These are phyloP conservation scores for Hypoxylon sp. DNA, from an alignment of 2,329 filamentous ascomycete species.

Conservation along the genomic window DNA sequence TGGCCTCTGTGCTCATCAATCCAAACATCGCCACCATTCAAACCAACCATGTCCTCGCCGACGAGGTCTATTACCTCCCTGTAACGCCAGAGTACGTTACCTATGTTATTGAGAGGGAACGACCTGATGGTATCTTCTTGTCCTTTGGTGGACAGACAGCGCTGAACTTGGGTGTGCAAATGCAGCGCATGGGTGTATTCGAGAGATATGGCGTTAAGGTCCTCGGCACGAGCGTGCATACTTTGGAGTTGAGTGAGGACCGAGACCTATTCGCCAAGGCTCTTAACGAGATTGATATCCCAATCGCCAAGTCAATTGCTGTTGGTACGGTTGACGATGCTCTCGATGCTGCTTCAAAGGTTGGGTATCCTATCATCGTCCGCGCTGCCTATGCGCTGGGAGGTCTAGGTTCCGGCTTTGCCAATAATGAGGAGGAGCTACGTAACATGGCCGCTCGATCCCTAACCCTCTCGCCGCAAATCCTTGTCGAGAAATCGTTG, in stretches of 20 bases:
- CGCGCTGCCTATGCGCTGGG: constrained; percentile 96
- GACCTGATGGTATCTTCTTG: constrained; percentile 96
- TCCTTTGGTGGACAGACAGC: constrained; percentile 98
- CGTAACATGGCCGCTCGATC: constrained; percentile 94
- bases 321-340: constrained; percentile 94
- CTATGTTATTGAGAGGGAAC: constrained; percentile 96
- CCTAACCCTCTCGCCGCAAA: constrained; percentile 93
- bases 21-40: constrained; percentile 99
- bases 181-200: constrained; percentile 96
- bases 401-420: constrained; percentile 96
- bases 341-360: constrained; percentile 84
- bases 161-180: constrained; percentile 95
- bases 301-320: constrained; percentile 95
- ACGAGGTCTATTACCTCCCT: constrained; percentile 98
- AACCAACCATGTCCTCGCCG: constrained; percentile 94
- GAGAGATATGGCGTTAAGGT: constrained; percentile 97
- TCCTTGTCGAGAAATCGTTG: constrained; percentile 97
- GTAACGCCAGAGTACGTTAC: constrained; percentile 98
- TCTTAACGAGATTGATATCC: constrained; percentile 96
- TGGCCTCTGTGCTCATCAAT: constrained; percentile 93
- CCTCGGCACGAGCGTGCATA: constrained; percentile 93
- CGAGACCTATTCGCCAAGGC: constrained; percentile 96
- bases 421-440: constrained; percentile 93
- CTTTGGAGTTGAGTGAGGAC: constrained; percentile 94
- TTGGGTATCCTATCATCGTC: constrained; percentile 98